Evolutionary conservation across 2,329 filamentous ascomycete species (phyloP).

Genomic region (Arthroderma sp.): DNA sequence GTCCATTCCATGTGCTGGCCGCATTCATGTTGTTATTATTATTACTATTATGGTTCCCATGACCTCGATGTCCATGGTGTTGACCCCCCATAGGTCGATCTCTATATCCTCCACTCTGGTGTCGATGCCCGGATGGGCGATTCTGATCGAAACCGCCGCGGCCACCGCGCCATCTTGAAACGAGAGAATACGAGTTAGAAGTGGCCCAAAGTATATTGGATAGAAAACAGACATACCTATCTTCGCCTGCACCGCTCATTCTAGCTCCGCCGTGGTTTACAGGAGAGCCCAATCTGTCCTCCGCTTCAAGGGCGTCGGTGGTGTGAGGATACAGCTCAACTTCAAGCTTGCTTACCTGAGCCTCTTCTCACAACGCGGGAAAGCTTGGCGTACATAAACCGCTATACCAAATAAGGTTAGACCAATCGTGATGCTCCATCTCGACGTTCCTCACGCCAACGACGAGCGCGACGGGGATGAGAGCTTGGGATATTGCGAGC

Average conservation of each 20-base stretch:
- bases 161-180: conserved; percentile 27
- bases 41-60: conserved; percentile 13
- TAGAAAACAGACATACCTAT: conserved; percentile 18
- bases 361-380: neutral
- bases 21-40: conserved; percentile 9
- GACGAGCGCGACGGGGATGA: too few species aligned
- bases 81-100: conserved; percentile 18
- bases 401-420: conserved; percentile 4
- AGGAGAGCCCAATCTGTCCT: neutral
- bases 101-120: conserved; percentile 16
- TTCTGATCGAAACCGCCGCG: conserved; percentile 21
- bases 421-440: too few species aligned
- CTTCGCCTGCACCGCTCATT: conserved; percentile 26
- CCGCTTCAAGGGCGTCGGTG: neutral
- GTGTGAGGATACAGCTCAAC: too few species aligned
- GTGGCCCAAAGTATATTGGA: neutral
- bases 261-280: conserved; percentile 11
- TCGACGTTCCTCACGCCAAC: too few species aligned
- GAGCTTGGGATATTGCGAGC: too few species aligned
- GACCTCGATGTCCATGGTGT: conserved; percentile 19
- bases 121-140: conserved; percentile 25
- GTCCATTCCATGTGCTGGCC: conserved; percentile 17
- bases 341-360: too few species aligned
- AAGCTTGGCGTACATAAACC: conserved; percentile 1
- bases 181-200: neutral